Conservation (phyloP, 2,329 filamentous ascomycete species). For the Aaosphaeria arxii region DNA sequence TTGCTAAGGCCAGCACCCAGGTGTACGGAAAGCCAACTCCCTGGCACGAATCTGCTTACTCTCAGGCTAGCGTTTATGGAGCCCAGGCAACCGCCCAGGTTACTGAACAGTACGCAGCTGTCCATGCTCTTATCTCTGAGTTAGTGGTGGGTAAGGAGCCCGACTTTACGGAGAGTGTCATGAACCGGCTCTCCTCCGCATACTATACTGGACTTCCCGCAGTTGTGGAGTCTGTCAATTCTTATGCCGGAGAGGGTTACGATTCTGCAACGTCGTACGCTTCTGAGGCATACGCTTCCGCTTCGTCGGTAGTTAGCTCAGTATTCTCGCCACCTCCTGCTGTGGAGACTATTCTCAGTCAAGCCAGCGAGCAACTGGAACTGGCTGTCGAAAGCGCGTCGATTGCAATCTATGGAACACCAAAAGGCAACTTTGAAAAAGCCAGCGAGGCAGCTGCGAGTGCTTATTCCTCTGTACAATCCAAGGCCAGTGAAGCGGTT, state of each 20-base stretch:
- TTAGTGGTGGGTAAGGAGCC: conserved; percentile 75
- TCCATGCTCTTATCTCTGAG: conserved; percentile 73
- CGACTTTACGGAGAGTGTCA: conserved; percentile 76
- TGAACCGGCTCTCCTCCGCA: conserved; percentile 66
- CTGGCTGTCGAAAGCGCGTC: conserved; percentile 59
- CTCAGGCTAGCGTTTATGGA: conserved; percentile 57
- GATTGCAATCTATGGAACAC: conserved; percentile 55
- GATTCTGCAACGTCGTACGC: conserved; percentile 51
- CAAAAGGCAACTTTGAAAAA: conserved; percentile 53
- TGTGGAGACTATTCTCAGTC: conserved; percentile 56
- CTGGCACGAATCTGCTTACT: conserved; percentile 45
- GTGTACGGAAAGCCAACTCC: conserved; percentile 66
- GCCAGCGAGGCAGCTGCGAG: conserved; percentile 53
- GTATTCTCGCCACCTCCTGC: conserved; percentile 57
- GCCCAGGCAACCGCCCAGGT: conserved; percentile 62
- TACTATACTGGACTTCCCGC: conserved; percentile 67
- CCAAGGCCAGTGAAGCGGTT: conserved; percentile 52
- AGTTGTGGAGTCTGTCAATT: conserved; percentile 53
- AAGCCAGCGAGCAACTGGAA: conserved; percentile 56
- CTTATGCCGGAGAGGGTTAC: conserved; percentile 46
- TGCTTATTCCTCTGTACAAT: conserved; percentile 50
- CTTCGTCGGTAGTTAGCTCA: conserved; percentile 45
- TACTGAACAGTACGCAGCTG: conserved; percentile 63
- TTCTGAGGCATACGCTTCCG: conserved; percentile 47
- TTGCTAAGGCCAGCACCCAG: conserved; percentile 65